Conservation (phyloP, 2,329 filamentous ascomycete species). For the Torrubiella hemipterigena region DNA sequence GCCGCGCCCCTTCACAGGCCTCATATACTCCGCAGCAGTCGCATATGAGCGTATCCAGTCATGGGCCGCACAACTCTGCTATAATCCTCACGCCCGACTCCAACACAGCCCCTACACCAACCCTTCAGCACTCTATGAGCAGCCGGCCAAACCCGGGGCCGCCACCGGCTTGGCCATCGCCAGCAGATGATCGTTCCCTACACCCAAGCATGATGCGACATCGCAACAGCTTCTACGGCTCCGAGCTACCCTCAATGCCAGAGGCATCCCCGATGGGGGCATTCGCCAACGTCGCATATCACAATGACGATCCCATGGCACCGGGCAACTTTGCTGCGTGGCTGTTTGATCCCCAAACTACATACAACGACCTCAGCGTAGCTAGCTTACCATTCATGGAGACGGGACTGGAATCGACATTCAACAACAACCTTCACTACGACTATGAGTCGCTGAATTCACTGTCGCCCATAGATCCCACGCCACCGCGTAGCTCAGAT, state of each 20-base stretch:
- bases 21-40: too few species aligned
- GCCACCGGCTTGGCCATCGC: slow-evolving; percentile 15
- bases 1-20: too few species aligned
- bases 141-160: slow-evolving; percentile 7
- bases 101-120: slow-evolving; percentile 14
- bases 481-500: slow-evolving; percentile 26
- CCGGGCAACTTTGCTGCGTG: slow-evolving; percentile 36
- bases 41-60: too few species aligned
- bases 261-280: slow-evolving; percentile 22
- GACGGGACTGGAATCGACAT: slow-evolving; percentile 35
- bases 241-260: slow-evolving; percentile 14
- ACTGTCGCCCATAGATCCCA: slow-evolving; percentile 30
- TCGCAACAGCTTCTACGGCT: slow-evolving; percentile 24
- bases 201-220: slow-evolving; percentile 22
- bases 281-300: slow-evolving; percentile 10
- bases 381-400: slow-evolving; percentile 34
- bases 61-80: slow-evolving; percentile 31
- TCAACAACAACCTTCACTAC: slow-evolving; percentile 38
- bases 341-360: slow-evolving; percentile 35
- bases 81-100: slow-evolving; percentile 32
- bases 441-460: slow-evolving; percentile 38
- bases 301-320: slow-evolving; percentile 20
- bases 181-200: slow-evolving; percentile 20
- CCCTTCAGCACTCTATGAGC: slow-evolving; percentile 11
- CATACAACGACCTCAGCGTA: slow-evolving; percentile 28